Evolutionary conservation across 169 alveolate species (phyloP).

Genomic region (Eimeria acervulina): DNA sequence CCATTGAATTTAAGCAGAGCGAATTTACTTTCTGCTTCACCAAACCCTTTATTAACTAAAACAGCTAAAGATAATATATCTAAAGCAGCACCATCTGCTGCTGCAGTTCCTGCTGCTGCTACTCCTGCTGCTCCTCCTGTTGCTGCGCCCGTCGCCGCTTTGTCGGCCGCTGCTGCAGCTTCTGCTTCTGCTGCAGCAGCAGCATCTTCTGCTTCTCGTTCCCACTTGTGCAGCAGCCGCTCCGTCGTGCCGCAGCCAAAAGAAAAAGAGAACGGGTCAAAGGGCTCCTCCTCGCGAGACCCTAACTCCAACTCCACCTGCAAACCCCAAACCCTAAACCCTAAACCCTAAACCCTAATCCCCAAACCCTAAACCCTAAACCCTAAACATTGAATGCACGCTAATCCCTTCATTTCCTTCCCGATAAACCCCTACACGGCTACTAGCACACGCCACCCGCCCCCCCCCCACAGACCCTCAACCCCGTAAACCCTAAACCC

Average conservation of each 20-base stretch:
- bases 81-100: slow-evolving; percentile 25
- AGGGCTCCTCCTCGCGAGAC: slow-evolving; percentile 34
- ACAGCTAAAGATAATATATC: slow-evolving; percentile 85
- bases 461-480: not conserved
- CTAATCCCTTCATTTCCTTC: no score
- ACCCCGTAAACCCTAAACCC: not conserved
- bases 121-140: not conserved
- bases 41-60: slow-evolving; percentile 85
- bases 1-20: slow-evolving; percentile 83
- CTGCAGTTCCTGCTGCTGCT: slow-evolving; percentile 35
- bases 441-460: no score
- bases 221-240: slow-evolving; percentile 61
- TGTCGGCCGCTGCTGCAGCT: not conserved
- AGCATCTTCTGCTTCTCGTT: slow-evolving; percentile 41
- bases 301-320: slow-evolving; percentile 79
- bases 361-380: not conserved
- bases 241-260: slow-evolving; percentile 56
- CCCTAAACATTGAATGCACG: no score
- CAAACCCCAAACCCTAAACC: slow-evolving; percentile 33
- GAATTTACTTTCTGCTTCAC: slow-evolving; percentile 77
- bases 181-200: not conserved
- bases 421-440: not conserved
- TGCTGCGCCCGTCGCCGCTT: slow-evolving; percentile 1
- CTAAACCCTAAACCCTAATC: slow-evolving; percentile 16
- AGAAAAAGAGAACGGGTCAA: slow-evolving; percentile 29